Percentiles rank a stretch among this genome's conserved stretches.
Evolutionary conservation across 2,329 filamentous ascomycete species (phyloP).

Genomic region (Claviceps arundinis): DNA sequence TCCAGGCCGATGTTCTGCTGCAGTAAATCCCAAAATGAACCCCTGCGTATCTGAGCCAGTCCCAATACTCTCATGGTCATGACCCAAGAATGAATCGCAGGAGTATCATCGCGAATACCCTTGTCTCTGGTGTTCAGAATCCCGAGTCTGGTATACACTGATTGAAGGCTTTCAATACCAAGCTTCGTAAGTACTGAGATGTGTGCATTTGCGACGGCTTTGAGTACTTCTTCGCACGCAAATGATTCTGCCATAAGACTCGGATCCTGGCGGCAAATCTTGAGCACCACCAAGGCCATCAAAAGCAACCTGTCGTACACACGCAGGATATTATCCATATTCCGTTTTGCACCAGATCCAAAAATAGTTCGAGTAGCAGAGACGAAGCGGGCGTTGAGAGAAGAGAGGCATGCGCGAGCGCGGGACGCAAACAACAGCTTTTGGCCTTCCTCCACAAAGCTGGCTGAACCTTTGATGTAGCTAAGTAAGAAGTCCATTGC

Average conservation of each 20-base stretch:
- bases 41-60: conserved; percentile 33
- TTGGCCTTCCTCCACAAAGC: conserved; percentile 21
- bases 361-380: conserved; percentile 6
- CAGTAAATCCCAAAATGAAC: conserved; percentile 48
- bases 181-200: conserved; percentile 26
- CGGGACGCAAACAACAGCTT: conserved; percentile 30
- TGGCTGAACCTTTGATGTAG: conserved; percentile 32
- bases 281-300: conserved; percentile 24
- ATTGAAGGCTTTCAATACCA: conserved; percentile 30
- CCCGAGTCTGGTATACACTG: conserved; percentile 35
- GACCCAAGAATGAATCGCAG: conserved; percentile 42
- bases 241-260: conserved; percentile 23
- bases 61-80: conserved; percentile 41
- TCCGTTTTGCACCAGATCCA: neutral
- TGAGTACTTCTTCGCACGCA: conserved; percentile 36
- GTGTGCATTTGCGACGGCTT: conserved; percentile 24
- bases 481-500: conserved; percentile 32
- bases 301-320: conserved; percentile 20
- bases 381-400: conserved; percentile 24
- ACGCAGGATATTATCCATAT: conserved; percentile 9
- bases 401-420: conserved; percentile 27
- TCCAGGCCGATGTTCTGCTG: conserved; percentile 29
- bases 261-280: conserved; percentile 27
- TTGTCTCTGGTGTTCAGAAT: conserved; percentile 30
- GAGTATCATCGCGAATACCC: conserved; percentile 36